Evolutionary conservation across 2,329 filamentous ascomycete species (phyloP).

Genomic region (Neurospora sp.): DNA sequence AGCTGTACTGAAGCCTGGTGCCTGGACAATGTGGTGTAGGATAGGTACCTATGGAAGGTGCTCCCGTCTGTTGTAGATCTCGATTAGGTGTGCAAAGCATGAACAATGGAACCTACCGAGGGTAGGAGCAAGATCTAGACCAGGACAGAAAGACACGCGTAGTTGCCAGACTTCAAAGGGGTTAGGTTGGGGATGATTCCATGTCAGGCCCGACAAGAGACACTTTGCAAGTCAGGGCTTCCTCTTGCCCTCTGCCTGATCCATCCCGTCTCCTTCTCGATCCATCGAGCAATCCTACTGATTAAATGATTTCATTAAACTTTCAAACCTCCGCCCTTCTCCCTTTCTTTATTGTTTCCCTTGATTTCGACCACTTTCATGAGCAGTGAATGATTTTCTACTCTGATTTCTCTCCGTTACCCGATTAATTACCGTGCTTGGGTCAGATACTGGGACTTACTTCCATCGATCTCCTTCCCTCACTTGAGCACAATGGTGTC

Average conservation of each 20-base stretch:
- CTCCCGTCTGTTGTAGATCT: not conserved
- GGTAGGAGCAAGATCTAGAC: not conserved
- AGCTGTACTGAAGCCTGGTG: not conserved
- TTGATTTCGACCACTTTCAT: not conserved
- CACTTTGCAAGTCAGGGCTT: not conserved
- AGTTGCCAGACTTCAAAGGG: too few species aligned
- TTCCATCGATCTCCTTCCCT: not conserved
- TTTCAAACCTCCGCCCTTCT: not conserved
- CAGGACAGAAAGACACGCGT: too few species aligned
- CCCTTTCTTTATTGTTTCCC: not conserved
- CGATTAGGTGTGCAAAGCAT: not conserved
- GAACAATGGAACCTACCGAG: not conserved
- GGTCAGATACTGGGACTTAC: not conserved
- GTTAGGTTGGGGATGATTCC: too few species aligned
- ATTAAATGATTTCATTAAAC: not conserved
- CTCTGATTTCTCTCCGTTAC: not conserved
- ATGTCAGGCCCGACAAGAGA: not conserved
- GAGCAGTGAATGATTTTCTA: not conserved
- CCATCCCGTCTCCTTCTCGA: not conserved
- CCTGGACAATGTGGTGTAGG: not conserved
- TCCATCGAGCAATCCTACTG: not conserved
- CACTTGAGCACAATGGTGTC: not conserved
- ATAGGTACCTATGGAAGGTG: not conserved
- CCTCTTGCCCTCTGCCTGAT: not conserved
- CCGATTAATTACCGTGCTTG: not conserved